Conservation (phyloP, 2,329 filamentous ascomycete genomes). For the Curvularia lunata region DNA sequence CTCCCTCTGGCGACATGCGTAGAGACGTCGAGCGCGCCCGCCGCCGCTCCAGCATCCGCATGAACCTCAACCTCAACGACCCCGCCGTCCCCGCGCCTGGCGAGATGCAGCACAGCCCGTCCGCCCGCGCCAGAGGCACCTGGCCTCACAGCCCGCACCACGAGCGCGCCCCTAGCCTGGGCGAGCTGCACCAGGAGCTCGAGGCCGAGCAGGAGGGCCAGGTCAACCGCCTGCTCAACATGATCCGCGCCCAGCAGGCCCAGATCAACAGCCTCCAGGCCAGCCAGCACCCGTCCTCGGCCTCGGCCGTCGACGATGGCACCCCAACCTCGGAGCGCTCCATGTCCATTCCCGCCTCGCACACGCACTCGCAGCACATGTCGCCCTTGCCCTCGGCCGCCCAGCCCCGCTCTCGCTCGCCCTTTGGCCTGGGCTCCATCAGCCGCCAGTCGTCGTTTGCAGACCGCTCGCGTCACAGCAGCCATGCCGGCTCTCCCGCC, state of each 20-base stretch:
- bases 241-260: slow-evolving; percentile 78
- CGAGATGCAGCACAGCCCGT: slow-evolving; percentile 65
- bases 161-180: slow-evolving; percentile 72
- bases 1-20: slow-evolving; percentile 58
- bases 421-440: slow-evolving; percentile 43
- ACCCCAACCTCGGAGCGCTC: slow-evolving; percentile 57
- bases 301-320: slow-evolving; percentile 60
- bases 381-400: slow-evolving; percentile 56
- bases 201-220: slow-evolving; percentile 81
- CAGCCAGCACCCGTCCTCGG: slow-evolving; percentile 49
- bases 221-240: slow-evolving; percentile 77
- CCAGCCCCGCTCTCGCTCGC: slow-evolving; percentile 49
- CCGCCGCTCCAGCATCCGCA: slow-evolving; percentile 71
- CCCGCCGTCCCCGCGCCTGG: slow-evolving; percentile 70
- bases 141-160: slow-evolving; percentile 64
- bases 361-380: slow-evolving; percentile 32
- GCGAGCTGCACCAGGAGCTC: slow-evolving; percentile 78
- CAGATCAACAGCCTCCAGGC: slow-evolving; percentile 67
- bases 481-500: slow-evolving; percentile 52
- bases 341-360: slow-evolving; percentile 49
- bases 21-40: slow-evolving; percentile 56
- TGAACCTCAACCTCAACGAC: slow-evolving; percentile 77
- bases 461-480: slow-evolving; percentile 47
- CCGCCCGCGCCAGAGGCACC: slow-evolving; percentile 31
- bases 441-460: slow-evolving; percentile 55